Conservation (phyloP, 306 rosid genomes). For the Alnus rubra region DNA sequence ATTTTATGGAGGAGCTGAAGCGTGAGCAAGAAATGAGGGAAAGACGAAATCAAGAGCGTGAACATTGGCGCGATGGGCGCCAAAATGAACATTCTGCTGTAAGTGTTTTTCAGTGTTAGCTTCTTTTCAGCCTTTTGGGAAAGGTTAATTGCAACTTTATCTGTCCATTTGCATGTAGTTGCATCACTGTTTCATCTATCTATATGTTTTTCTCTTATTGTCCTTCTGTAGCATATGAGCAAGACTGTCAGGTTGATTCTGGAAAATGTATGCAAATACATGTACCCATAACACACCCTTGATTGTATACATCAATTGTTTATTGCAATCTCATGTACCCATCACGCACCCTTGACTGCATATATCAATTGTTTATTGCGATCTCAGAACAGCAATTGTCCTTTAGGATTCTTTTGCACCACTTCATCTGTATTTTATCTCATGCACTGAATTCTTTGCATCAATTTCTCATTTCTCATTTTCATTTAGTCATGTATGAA, state of each 20-base stretch:
- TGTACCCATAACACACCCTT: neutral
- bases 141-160: neutral
- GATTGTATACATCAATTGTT: neutral
- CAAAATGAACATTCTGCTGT: conserved; percentile 65
- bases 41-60: conserved; percentile 92
- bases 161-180: conserved; percentile 10
- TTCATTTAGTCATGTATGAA: conserved; percentile 19
- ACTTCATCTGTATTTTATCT: neutral
- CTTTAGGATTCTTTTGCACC: neutral
- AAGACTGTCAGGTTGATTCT: neutral
- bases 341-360: neutral
- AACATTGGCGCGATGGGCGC: conserved; percentile 81
- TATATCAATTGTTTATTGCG: neutral
- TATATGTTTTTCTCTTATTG: neutral
- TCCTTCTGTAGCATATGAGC: neutral
- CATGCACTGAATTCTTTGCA: neutral
- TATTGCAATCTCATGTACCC: neutral
- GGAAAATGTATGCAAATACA: neutral
- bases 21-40: conserved; percentile 97
- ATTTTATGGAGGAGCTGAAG: conserved; percentile 97
- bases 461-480: neutral
- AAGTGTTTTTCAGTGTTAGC: conserved; percentile 32
- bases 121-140: conserved; percentile 5
- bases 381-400: neutral
- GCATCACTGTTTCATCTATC: conserved; percentile 15